Evolutionary conservation across 805 yeast species (phyloP).

Genomic region (Scheffersomyces amazonensis): DNA sequence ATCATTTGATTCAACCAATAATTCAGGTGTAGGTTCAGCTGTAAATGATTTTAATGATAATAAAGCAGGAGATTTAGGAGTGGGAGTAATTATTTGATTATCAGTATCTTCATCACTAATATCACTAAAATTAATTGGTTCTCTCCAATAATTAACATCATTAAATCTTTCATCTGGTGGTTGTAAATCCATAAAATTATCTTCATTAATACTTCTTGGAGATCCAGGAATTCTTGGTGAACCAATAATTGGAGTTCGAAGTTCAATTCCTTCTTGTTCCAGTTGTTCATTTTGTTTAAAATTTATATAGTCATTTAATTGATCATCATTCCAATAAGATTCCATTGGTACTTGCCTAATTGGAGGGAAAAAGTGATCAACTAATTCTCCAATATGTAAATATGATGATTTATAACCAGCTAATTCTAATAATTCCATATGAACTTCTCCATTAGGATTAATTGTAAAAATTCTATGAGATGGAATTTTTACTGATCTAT

Average conservation of each 20-base stretch:
- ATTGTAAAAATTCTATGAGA: conserved; percentile 93
- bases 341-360: conserved; percentile 29
- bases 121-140: conserved; percentile 67
- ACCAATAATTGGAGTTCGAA: conserved; percentile 8
- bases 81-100: conserved; percentile 3
- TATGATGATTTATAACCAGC: conserved; percentile 91
- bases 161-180: conserved; percentile 61
- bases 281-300: conserved; percentile 7
- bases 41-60: conserved; percentile 11
- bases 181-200: conserved; percentile 19
- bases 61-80: conserved; percentile 16
- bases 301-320: conserved; percentile 30
- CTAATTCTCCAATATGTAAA: conserved; percentile 85
- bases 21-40: conserved; percentile 5
- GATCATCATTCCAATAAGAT: conserved; percentile 33
- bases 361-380: conserved; percentile 97
- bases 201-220: conserved; percentile 33
- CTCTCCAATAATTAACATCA: conserved; percentile 92
- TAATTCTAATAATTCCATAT: conserved; percentile 90
- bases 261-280: conserved; percentile 5
- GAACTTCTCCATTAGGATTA: conserved; percentile 95
- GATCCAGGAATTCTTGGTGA: conserved; percentile 21
- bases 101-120: conserved; percentile 48
- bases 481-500: conserved; percentile 90
- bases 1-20: conserved; percentile 3